Evolutionary conservation across 2,329 filamentous ascomycete genomes (phyloP).

Genomic region (Arthrobotrys pseudoclavata): DNA sequence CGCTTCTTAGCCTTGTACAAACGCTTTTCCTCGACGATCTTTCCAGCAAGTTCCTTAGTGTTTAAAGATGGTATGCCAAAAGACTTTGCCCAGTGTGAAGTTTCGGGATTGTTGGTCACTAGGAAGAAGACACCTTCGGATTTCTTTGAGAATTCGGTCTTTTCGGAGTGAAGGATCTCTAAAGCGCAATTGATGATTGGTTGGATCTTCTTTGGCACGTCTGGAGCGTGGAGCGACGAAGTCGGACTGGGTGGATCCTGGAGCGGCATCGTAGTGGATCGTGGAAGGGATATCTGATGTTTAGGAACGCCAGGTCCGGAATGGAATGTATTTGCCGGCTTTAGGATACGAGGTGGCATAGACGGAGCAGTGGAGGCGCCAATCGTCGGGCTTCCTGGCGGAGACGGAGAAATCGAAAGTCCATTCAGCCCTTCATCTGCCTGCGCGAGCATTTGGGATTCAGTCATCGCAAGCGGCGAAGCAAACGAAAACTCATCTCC

Average conservation of each 20-base stretch:
- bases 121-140: slow-evolving; percentile 61
- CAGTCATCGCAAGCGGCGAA: slow-evolving; percentile 47
- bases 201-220: slow-evolving; percentile 62
- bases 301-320: slow-evolving; percentile 31
- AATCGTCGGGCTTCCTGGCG: slow-evolving; percentile 47
- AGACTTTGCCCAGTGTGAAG: slow-evolving; percentile 62
- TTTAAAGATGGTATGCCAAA: slow-evolving; percentile 61
- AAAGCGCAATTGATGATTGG: slow-evolving; percentile 63
- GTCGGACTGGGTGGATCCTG: slow-evolving; percentile 41
- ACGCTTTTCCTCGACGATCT: slow-evolving; percentile 61
- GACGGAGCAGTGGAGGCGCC: slow-evolving; percentile 16
- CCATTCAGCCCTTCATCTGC: slow-evolving; percentile 41
- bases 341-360: slow-evolving; percentile 54
- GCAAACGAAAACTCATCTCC: slow-evolving; percentile 48
- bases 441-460: slow-evolving; percentile 54
- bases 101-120: slow-evolving; percentile 63
- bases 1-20: slow-evolving; percentile 61
- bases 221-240: slow-evolving; percentile 33
- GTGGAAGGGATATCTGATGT: slow-evolving; percentile 37
- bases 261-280: slow-evolving; percentile 33
- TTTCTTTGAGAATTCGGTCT: slow-evolving; percentile 40
- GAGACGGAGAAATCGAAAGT: slow-evolving; percentile 50
- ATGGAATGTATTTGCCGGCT: slow-evolving; percentile 42
- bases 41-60: slow-evolving; percentile 59
- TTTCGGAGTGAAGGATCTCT: slow-evolving; percentile 57